These are phyloP conservation scores for Didymella pinodella DNA, from an alignment of 2,329 filamentous ascomycete genomes.

Conservation along the genomic window DNA sequence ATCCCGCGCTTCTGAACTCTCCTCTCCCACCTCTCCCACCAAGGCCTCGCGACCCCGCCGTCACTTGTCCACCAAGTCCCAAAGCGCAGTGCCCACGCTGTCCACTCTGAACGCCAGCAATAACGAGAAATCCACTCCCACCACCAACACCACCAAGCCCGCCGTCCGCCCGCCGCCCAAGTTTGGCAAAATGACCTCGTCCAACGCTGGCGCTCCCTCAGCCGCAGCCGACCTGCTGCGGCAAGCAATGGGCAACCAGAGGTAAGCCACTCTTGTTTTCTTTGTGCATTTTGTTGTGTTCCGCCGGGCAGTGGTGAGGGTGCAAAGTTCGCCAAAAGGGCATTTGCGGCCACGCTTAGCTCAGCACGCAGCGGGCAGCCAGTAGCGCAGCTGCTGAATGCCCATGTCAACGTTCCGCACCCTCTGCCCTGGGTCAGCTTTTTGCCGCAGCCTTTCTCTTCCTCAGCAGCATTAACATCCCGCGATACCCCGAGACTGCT, in stretches of 20 bases:
- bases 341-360: slow-evolving; percentile 30
- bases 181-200: slow-evolving; percentile 39
- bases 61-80: slow-evolving; percentile 49
- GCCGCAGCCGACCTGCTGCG: slow-evolving; percentile 65
- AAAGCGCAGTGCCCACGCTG: slow-evolving; percentile 56
- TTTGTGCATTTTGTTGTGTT: slow-evolving; percentile 13
- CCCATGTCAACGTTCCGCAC: slow-evolving; percentile 44
- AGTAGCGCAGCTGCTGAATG: slow-evolving; percentile 23
- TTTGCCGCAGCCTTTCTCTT: slow-evolving; percentile 23
- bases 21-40: slow-evolving; percentile 41
- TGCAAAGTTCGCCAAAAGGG: slow-evolving; percentile 9
- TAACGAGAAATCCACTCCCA: slow-evolving; percentile 35
- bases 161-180: slow-evolving; percentile 35
- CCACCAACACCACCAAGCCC: slow-evolving; percentile 21
- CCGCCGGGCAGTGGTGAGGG: slow-evolving; percentile 12
- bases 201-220: slow-evolving; percentile 55
- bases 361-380: slow-evolving; percentile 23
- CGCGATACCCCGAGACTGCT: slow-evolving; percentile 8
- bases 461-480: slow-evolving; percentile 12
- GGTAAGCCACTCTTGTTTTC: slow-evolving; percentile 55
- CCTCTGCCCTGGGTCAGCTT: slow-evolving; percentile 37
- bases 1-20: slow-evolving; percentile 42
- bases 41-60: slow-evolving; percentile 42
- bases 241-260: slow-evolving; percentile 63
- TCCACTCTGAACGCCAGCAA: slow-evolving; percentile 47